These are phyloP conservation scores for Metarhizium guizhouense DNA, from an alignment of 2,329 filamentous ascomycete species.

Conservation along the genomic window DNA sequence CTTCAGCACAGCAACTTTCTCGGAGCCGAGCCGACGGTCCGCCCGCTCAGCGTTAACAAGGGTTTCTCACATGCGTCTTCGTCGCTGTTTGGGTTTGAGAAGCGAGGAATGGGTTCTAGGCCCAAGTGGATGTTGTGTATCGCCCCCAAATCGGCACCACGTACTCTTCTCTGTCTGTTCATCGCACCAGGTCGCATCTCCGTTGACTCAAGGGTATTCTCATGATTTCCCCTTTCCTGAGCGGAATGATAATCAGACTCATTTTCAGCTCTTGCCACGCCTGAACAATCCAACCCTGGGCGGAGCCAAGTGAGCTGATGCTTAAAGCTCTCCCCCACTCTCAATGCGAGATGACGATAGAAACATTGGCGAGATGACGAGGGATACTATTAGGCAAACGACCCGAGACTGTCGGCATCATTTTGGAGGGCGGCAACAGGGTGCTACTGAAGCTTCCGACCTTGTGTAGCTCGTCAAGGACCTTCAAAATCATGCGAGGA, in stretches of 20 bases:
- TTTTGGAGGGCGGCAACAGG: not conserved
- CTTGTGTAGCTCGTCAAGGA: not conserved
- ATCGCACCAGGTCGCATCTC: not conserved
- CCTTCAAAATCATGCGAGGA: not conserved
- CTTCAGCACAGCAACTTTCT: not conserved
- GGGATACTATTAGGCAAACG: not conserved
- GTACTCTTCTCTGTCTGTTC: not conserved
- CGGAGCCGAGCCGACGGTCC: not conserved
- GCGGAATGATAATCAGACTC: not conserved
- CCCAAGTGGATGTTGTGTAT: not conserved
- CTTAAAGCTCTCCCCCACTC: not conserved
- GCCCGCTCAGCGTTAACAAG: not conserved
- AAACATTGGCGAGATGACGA: not conserved
- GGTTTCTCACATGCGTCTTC: not conserved
- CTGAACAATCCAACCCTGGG: not conserved
- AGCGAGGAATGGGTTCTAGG: not conserved
- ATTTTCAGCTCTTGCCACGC: not conserved
- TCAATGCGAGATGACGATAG: not conserved
- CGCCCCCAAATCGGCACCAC: not conserved
- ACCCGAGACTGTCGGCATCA: not conserved
- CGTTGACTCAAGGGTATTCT: not conserved
- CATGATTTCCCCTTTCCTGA: not conserved
- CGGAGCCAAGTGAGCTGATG: not conserved
- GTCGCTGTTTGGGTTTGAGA: not conserved
- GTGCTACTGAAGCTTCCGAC: not conserved